Conservation (phyloP, 345 rosid species). For the Eucalyptus leucophloia region DNA sequence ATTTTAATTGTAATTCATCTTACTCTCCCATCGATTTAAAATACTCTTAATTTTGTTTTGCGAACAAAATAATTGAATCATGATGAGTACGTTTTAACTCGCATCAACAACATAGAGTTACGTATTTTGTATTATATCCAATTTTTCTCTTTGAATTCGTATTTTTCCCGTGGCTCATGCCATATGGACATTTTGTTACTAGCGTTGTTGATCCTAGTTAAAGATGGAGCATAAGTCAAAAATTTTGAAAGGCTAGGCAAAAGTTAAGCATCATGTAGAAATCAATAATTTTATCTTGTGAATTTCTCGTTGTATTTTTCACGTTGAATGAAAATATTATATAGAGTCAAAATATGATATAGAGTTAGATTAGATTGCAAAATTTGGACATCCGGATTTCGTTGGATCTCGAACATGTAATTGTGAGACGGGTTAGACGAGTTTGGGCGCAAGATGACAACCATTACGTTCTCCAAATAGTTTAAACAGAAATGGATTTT, state of each 20-base stretch:
- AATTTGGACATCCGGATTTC: too few relatives aligned
- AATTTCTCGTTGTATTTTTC: neutral
- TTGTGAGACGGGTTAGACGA: accelerated
- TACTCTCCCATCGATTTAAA: neutral
- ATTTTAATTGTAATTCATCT: neutral
- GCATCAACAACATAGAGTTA: neutral
- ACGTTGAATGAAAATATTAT: neutral
- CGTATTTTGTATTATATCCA: neutral
- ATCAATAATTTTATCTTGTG: neutral
- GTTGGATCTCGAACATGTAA: accelerated
- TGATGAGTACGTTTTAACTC: neutral
- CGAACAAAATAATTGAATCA: neutral
- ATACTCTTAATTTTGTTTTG: neutral
- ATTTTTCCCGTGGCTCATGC: neutral
- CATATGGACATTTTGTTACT: neutral
- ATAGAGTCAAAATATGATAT: neutral
- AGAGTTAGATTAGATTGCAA: neutral
- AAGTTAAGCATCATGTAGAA: neutral
- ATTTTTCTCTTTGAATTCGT: neutral
- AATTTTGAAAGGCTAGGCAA: neutral
- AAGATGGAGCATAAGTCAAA: neutral
- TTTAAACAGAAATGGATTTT: too few relatives aligned
- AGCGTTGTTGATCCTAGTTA: neutral
- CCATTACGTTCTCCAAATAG: too few relatives aligned
- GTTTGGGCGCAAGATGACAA: too few relatives aligned